A percentile compares a stretch with the other conserved stretches of the same genome.
Evolutionary conservation across 2,329 filamentous ascomycete genomes (phyloP).

Genomic region (Colletotrichum tamarilloi): DNA sequence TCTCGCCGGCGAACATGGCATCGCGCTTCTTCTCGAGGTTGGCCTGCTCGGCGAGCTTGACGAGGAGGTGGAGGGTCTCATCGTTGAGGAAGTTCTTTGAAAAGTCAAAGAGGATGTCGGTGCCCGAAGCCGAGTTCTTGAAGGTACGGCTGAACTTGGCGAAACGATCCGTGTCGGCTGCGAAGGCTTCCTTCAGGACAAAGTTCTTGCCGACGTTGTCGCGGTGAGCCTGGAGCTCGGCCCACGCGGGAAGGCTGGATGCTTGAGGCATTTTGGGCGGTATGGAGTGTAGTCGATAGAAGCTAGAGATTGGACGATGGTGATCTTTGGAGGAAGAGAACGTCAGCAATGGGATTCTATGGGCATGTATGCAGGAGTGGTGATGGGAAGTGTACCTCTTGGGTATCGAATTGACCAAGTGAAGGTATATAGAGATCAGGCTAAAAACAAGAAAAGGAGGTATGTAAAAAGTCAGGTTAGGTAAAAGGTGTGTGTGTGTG

Average conservation of each 20-base stretch:
- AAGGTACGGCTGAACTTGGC: slow-evolving; percentile 89
- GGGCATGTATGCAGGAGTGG: neutral
- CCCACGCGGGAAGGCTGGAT: slow-evolving; percentile 87
- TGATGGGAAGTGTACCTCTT: neutral
- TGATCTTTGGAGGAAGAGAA: neutral
- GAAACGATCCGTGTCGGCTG: slow-evolving; percentile 89
- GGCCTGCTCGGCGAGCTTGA: slow-evolving; percentile 92
- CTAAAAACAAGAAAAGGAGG: neutral
- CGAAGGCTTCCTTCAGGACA: slow-evolving; percentile 92
- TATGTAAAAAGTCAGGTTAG: neutral
- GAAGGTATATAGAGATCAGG: neutral
- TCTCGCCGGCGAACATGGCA: slow-evolving; percentile 96
- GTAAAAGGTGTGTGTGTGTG: neutral
- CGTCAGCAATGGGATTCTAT: neutral
- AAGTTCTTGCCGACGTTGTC: slow-evolving; percentile 87
- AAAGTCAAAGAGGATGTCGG: slow-evolving; percentile 96
- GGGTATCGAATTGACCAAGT: neutral
- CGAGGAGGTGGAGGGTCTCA: slow-evolving; percentile 86
- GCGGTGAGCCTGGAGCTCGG: slow-evolving; percentile 91
- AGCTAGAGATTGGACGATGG: neutral
- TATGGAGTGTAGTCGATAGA: neutral
- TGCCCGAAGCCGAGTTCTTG: slow-evolving; percentile 79
- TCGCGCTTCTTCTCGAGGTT: slow-evolving; percentile 93
- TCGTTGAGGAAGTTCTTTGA: slow-evolving; percentile 98
- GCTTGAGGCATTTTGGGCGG: slow-evolving; percentile 80